phyloP scores from a whole-genome alignment of 768 basidiomycete genomes.

The Termitomyces sp. region DNA sequence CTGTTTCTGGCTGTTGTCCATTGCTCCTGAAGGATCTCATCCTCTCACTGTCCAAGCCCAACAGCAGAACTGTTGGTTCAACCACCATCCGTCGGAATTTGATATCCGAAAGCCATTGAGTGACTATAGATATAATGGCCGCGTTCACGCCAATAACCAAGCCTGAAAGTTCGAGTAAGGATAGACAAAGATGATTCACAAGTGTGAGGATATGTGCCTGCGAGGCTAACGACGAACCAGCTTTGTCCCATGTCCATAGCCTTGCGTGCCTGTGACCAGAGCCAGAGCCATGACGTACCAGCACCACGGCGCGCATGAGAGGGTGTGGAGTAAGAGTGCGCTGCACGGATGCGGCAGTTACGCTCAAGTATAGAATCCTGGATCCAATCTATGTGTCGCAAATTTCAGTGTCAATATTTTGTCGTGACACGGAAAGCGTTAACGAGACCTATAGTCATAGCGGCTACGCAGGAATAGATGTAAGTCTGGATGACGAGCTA shows the following conservation, averaged over 20 bases:
- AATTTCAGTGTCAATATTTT: not conserved
- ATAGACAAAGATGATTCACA: not conserved
- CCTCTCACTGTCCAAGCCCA: conserved; percentile 42
- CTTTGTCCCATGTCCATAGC: conserved; percentile 72
- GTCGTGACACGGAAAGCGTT: conserved; percentile 1
- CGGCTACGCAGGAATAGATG: conserved; percentile 44
- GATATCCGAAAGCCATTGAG: conserved; percentile 96
- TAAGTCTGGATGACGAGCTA: not conserved
- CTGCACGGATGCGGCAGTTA: conserved; percentile 64
- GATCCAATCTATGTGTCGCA: conserved; percentile 74
- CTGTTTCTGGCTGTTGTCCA: too few species aligned
- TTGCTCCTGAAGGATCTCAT: too few species aligned
- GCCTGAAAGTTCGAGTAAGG: conserved; percentile 40
- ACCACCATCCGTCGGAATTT: conserved; percentile 99
- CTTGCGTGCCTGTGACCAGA: conserved; percentile 59
- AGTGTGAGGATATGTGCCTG: conserved; percentile 55
- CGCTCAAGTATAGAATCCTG: conserved; percentile 91
- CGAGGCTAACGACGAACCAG: conserved; percentile 88
- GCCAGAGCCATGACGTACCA: conserved; percentile 41
- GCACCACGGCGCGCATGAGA: not conserved
- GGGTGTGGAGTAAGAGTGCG: conserved; percentile 35
- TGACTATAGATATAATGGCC: conserved; percentile 92
- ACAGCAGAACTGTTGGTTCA: conserved; percentile 97
- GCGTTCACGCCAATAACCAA: conserved; percentile 89
- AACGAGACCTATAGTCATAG: conserved; percentile 82